Percentiles rank a stretch among this genome's conserved stretches.
These are phyloP conservation scores for Chamaecrista fasciculata DNA, from an alignment of 306 rosid species.

Conservation along the genomic window DNA sequence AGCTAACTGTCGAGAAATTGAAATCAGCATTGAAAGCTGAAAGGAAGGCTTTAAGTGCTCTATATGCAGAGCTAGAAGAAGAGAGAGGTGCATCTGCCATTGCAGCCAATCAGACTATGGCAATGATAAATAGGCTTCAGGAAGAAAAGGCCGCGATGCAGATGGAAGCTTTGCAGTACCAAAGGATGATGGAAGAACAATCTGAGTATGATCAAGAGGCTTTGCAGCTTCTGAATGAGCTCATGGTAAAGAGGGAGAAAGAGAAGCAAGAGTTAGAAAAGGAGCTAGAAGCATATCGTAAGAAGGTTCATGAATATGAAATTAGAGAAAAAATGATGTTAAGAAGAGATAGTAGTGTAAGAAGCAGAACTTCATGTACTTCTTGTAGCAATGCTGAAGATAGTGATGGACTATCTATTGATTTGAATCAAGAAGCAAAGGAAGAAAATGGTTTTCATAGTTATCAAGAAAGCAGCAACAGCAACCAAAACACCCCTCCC, in stretches of 20 bases:
- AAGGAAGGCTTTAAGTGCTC: constrained; percentile 63
- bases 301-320: constrained; percentile 74
- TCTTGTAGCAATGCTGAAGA: constrained; percentile 84
- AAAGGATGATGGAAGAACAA: constrained; percentile 98
- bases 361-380: constrained; percentile 69
- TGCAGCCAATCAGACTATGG: constrained; percentile 97
- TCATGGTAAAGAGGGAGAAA: constrained; percentile 79
- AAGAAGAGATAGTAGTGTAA: constrained; percentile 56
- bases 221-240: constrained; percentile 87
- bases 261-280: constrained; percentile 87
- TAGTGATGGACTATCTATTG: constrained; percentile 74
- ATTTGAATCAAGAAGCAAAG: constrained; percentile 61
- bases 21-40: constrained; percentile 64
- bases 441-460: constrained; percentile 54
- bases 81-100: constrained; percentile 96
- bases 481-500: constrained; percentile 64
- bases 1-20: constrained; percentile 57
- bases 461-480: constrained; percentile 56
- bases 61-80: constrained; percentile 88
- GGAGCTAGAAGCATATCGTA: constrained; percentile 69
- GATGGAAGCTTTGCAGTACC: constrained; percentile 99
- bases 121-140: constrained; percentile 96
- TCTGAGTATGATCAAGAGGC: constrained; percentile 97
- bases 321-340: constrained; percentile 57
- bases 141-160: constrained; percentile 98